Percentiles rank a stretch among this genome's conserved stretches.
These are phyloP conservation scores for Microdochium trichocladiopsis DNA, from an alignment of 2,329 filamentous ascomycete species.

Conservation along the genomic window DNA sequence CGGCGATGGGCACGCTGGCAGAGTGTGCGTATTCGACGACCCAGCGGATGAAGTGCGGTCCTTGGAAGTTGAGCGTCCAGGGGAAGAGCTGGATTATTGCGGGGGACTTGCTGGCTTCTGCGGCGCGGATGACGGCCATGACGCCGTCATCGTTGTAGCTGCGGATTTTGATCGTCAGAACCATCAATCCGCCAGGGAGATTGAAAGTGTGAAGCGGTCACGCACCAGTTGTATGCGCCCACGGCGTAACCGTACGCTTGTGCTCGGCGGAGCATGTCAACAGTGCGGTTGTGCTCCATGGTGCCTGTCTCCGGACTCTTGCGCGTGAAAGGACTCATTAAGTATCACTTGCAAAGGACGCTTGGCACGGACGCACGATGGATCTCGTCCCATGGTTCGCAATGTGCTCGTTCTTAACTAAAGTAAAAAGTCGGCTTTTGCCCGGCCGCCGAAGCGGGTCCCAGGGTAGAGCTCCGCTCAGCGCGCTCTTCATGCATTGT, in stretches of 20 bases:
- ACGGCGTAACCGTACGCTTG: not conserved
- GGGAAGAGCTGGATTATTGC: constrained; percentile 61
- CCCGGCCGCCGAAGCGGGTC: not conserved
- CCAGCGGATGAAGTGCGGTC: constrained; percentile 36
- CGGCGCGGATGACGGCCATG: constrained; percentile 52
- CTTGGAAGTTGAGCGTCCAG: constrained; percentile 55
- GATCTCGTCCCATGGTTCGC: no score
- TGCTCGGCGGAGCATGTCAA: not conserved
- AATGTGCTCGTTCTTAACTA: no score
- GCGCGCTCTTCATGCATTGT: not conserved
- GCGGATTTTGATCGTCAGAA: not conserved
- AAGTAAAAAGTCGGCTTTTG: not conserved
- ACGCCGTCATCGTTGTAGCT: constrained; percentile 56
- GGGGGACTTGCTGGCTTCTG: constrained; percentile 50
- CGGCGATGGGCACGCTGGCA: constrained; percentile 42
- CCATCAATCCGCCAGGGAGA: no score
- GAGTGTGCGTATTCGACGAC: constrained; percentile 39
- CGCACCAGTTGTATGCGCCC: not conserved
- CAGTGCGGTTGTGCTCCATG: not conserved
- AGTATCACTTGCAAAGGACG: not conserved
- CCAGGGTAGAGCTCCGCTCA: not conserved
- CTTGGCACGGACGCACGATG: no score
- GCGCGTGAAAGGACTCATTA: not conserved
- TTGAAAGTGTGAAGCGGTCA: not conserved
- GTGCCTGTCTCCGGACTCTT: not conserved